Evolutionary conservation across 495 filamentous ascomycete genomes (phyloP), one percentile per base, ranked within the genome.

Genomic region (Hyaloscypha finlandica): DNA sequence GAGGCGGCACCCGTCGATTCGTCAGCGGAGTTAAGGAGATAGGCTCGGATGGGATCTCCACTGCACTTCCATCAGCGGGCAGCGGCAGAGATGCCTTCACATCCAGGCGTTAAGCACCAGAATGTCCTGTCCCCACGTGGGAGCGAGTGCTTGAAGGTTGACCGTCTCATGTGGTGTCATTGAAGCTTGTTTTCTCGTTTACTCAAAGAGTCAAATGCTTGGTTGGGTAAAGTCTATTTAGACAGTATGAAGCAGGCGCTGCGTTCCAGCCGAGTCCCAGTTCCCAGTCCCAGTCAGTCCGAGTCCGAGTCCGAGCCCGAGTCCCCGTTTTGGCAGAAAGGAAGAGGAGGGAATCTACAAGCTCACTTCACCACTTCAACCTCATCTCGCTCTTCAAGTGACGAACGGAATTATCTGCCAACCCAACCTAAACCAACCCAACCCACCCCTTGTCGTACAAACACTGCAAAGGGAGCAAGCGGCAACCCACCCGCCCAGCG

Each of bases 1-100:
- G 42, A 48, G 42, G 42, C 42, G 42, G 42, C 42, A 48, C 14
- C 16, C 1, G 42, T 1, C 35, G 35, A 37, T 37, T 37, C 35
- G 42, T 48, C 42, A 48, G 42, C 42, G 42, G 42, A 48, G 42
- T 48, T 48, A 48, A 48, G 42, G 42, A 48, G 42, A 48, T 48
- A 48, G 42, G 42, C 42, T 14, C 42, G 42, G 42, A 1, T 48
- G 11, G 4, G 42, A 48, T 48, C 42, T 48, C 42, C 42, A 19
- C 25, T 25, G 25, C 42, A 48, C 9, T 48, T 19, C 2, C 42
- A 48, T 11, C 4, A 12, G 42, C 9, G 35, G 12, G 8, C 35
- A 12, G 35, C 6, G 35, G 12, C 35, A 37, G 6, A 6, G 35
- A 37, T 37, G 35, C 35, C 35, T 37, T 37, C 35, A 37, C 6